These are phyloP conservation scores for Fusarium verticillioides DNA, from an alignment of 2,329 filamentous ascomycete genomes.

Conservation along the genomic window DNA sequence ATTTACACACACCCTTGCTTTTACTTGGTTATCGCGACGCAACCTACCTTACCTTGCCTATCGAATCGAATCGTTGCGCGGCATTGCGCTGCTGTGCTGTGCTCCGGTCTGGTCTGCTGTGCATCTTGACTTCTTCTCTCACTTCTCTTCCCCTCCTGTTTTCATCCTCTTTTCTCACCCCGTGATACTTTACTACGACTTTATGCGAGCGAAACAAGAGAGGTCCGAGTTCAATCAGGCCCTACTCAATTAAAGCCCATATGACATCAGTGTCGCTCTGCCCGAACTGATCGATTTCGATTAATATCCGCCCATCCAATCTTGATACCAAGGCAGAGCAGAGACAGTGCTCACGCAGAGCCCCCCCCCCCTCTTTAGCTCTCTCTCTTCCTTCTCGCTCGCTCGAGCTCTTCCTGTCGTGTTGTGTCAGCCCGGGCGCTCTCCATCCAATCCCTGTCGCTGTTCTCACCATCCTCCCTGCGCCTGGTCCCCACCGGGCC, in stretches of 20 bases:
- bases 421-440: constrained; percentile 49
- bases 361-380: constrained; percentile 10
- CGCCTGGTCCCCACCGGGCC: constrained; percentile 40
- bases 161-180: background rate
- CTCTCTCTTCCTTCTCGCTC: background rate
- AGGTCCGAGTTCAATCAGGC: background rate
- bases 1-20: constrained; percentile 10
- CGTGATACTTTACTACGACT: background rate
- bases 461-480: constrained; percentile 43
- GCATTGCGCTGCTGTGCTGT: background rate
- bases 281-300: constrained; percentile 17
- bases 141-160: constrained; percentile 12
- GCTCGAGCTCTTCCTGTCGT: constrained; percentile 14
- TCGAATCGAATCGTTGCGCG: constrained; percentile 1
- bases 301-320: constrained; percentile 17
- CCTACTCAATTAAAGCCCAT: background rate
- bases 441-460: constrained; percentile 48
- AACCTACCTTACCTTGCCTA: background rate
- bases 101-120: background rate
- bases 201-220: background rate
- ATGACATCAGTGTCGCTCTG: constrained; percentile 31
- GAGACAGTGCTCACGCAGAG: constrained; percentile 25
- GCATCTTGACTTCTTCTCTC: background rate
- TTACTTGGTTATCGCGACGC: constrained; percentile 8
- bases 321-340: constrained; percentile 17